phyloP scores from a whole-genome alignment of 345 rosid genomes.

The Clausena lansium region DNA sequence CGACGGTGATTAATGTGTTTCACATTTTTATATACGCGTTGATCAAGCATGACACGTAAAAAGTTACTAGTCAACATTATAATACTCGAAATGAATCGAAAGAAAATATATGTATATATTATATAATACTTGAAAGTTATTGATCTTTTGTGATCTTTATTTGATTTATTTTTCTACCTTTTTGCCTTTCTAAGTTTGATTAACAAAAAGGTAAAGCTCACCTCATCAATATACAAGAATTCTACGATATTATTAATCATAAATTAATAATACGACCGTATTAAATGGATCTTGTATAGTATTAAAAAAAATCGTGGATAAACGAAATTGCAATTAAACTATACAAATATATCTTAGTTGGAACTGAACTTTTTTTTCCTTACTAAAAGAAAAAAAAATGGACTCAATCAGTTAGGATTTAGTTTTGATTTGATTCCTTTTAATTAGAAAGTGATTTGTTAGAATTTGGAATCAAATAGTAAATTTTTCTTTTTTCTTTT shows the following conservation, averaged over 20 bases:
- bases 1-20: background rate
- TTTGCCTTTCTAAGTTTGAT: background rate
- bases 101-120: too few species aligned
- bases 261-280: background rate
- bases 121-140: constrained; percentile 9
- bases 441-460: background rate
- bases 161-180: background rate
- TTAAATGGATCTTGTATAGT: background rate
- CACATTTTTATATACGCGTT: background rate
- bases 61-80: background rate
- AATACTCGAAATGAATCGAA: background rate
- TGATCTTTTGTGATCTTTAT: background rate
- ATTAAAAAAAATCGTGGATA: background rate
- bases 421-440: background rate
- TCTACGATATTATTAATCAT: background rate
- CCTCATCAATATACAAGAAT: background rate
- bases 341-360: background rate
- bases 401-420: background rate
- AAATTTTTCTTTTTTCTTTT: background rate
- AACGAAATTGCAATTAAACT: background rate
- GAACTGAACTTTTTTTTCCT: too few species aligned
- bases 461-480: background rate
- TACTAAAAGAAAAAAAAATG: background rate
- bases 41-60: background rate
- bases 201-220: background rate